Percentiles rank a stretch among this genome's conserved stretches.
Conservation (phyloP, 2,329 filamentous ascomycete genomes). For the Alternaria ventricosa region DNA sequence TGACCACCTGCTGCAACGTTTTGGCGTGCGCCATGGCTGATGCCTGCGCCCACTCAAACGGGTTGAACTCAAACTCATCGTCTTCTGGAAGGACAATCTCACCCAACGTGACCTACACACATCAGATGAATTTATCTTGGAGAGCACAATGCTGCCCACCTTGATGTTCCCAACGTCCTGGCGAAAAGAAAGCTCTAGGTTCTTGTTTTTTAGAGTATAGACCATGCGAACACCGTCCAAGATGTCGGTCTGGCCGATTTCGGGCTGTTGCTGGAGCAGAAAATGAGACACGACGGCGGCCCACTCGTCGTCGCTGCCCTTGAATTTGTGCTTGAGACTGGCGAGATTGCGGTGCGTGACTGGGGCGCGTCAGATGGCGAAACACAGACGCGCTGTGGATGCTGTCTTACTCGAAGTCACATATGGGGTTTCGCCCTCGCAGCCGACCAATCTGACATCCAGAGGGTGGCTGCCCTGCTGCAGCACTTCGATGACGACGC, state of each 20-base stretch:
- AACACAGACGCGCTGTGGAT: constrained; percentile 18
- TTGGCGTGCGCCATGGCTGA: constrained; percentile 59
- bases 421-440: constrained; percentile 70
- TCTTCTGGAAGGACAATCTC: constrained; percentile 64
- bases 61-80: constrained; percentile 65
- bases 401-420: constrained; percentile 61
- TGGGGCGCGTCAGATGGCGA: constrained; percentile 34
- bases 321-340: constrained; percentile 42
- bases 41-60: constrained; percentile 73
- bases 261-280: constrained; percentile 56
- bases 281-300: constrained; percentile 64
- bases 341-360: constrained; percentile 44
- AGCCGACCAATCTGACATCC: constrained; percentile 71
- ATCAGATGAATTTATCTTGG: background rate
- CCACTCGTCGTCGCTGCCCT: constrained; percentile 66
- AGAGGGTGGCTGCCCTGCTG: constrained; percentile 61
- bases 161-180: constrained; percentile 70
- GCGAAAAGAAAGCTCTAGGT: constrained; percentile 68
- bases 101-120: constrained; percentile 64
- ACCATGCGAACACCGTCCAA: constrained; percentile 63
- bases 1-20: constrained; percentile 54
- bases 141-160: constrained; percentile 53
- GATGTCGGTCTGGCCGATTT: constrained; percentile 55
- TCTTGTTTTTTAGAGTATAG: constrained; percentile 62
- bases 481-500: constrained; percentile 67